phyloP scores from a whole-genome alignment of 805 yeast species.

The Saturnispora gosingensis region DNA sequence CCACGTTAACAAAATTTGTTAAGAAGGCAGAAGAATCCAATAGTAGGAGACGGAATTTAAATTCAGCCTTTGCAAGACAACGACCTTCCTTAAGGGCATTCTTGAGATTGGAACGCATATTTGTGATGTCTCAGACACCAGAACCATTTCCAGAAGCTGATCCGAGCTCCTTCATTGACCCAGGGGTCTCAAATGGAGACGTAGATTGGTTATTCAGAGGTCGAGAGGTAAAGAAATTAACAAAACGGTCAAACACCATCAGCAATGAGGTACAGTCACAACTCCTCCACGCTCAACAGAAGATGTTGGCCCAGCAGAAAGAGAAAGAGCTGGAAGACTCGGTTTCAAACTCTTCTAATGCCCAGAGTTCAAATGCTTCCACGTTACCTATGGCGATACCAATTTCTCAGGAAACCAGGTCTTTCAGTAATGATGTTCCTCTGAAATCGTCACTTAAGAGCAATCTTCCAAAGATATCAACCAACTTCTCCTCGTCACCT shows the following conservation, averaged over 20 bases:
- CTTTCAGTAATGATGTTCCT: conserved; percentile 1
- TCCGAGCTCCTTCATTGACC: conserved; percentile 18
- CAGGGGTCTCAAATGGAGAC: conserved; percentile 62
- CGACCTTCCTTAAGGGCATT: background rate
- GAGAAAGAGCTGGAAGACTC: conserved; percentile 4
- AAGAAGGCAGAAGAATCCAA: background rate
- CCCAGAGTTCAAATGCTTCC: background rate
- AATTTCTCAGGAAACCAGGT: background rate
- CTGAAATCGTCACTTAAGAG: conserved; percentile 11
- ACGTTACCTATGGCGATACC: conserved; percentile 1
- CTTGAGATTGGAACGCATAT: background rate
- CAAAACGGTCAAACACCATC: conserved; percentile 31
- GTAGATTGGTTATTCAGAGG: conserved; percentile 83
- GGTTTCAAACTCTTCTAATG: background rate
- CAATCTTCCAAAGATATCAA: conserved; percentile 1
- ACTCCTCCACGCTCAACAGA: conserved; percentile 22
- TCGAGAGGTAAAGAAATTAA: conserved; percentile 48
- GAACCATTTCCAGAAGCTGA: conserved; percentile 5
- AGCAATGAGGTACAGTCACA: conserved; percentile 26
- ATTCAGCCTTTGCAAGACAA: background rate
- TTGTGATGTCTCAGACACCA: background rate
- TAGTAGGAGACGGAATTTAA: background rate
- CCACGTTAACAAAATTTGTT: background rate
- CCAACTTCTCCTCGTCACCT: conserved; percentile 1
- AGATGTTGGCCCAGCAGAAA: conserved; percentile 13